A percentile compares a stretch with the other conserved stretches of the same genome.
Conservation (phyloP, 2,329 filamentous ascomycete species). For the Colletotrichum sansevieriae region DNA sequence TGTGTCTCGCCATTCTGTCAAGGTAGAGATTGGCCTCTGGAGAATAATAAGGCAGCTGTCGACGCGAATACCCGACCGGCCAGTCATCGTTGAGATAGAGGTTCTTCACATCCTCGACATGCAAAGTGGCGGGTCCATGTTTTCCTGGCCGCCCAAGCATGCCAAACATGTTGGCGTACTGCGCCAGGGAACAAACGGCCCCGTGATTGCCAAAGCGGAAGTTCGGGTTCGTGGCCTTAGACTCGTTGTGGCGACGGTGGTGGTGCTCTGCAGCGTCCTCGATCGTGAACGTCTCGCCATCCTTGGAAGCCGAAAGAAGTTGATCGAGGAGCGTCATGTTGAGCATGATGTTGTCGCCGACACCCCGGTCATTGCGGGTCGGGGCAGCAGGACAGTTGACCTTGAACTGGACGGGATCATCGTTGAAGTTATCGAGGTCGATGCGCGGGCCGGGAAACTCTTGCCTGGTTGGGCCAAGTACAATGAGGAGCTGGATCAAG, state of each 20-base stretch:
- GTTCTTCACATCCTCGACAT: constrained; percentile 1
- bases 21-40: neutral
- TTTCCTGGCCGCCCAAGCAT: neutral
- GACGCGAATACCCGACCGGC: neutral
- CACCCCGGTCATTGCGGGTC: constrained; percentile 7
- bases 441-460: constrained; percentile 2
- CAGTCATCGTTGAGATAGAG: neutral
- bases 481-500: neutral
- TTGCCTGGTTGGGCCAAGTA: neutral
- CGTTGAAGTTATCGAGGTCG: constrained; percentile 1
- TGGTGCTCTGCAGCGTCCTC: constrained; percentile 8
- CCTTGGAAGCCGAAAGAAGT: constrained; percentile 9
- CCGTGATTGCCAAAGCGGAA: constrained; percentile 1
- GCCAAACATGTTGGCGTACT: neutral
- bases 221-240: neutral
- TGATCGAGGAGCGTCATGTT: constrained; percentile 2
- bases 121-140: neutral
- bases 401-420: neutral
- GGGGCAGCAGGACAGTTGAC: constrained; percentile 1
- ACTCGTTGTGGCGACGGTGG: neutral
- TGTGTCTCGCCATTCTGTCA: neutral
- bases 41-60: neutral
- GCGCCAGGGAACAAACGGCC: neutral
- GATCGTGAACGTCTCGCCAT: neutral
- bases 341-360: neutral